Conservation (phyloP, 306 rosid species). For the Astragalus membranaceus region DNA sequence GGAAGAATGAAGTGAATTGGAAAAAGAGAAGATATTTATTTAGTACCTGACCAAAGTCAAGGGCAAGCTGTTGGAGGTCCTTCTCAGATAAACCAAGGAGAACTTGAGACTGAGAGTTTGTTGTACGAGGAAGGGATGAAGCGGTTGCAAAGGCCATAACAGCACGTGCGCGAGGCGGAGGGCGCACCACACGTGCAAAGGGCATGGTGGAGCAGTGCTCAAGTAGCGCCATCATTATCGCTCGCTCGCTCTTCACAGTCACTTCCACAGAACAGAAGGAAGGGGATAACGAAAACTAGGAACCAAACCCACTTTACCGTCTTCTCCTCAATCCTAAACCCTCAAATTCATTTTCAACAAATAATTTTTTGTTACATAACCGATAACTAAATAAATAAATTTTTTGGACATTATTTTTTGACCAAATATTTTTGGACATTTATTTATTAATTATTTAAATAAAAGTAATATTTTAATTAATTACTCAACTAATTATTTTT, state of each 20-base stretch:
- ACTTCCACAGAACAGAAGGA: not conserved
- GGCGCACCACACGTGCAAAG: constrained; percentile 44
- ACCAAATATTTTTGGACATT: too few relatives aligned
- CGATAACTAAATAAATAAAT: too few relatives aligned
- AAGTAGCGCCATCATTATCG: constrained; percentile 52
- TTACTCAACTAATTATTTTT: too few relatives aligned
- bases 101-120: constrained; percentile 46
- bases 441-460: too few relatives aligned
- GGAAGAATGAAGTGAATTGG: not conserved
- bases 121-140: constrained; percentile 17
- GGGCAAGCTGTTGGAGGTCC: constrained; percentile 73
- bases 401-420: too few relatives aligned
- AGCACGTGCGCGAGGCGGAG: constrained; percentile 22
- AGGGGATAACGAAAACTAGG: constrained; percentile 6
- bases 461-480: too few relatives aligned
- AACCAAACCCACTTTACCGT: not conserved
- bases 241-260: too few relatives aligned
- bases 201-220: constrained; percentile 60
- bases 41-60: constrained; percentile 63
- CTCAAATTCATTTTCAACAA: not conserved
- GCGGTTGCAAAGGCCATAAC: constrained; percentile 23
- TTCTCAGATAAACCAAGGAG: constrained; percentile 82
- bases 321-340: not conserved
- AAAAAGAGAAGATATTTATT: not conserved
- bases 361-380: too few relatives aligned